Conservation (phyloP, 352 stramenopile genomes). For the Pilasporangium apinafurcum region DNA sequence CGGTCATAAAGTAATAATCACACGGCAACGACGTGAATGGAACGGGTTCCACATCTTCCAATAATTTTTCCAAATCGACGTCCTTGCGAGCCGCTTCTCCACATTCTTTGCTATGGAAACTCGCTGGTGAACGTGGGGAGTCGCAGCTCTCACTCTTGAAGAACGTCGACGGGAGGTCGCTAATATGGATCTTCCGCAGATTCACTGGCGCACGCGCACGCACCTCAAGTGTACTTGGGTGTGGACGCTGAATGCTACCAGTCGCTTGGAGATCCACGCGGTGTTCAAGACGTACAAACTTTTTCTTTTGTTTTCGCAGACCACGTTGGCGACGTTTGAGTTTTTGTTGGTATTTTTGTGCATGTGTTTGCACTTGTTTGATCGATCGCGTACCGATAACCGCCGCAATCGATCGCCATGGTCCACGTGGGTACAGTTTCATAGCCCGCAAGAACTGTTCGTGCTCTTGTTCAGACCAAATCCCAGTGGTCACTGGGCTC, state of each 20-base stretch:
- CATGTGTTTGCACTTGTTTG: constrained; percentile 81
- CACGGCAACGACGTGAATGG: constrained; percentile 37
- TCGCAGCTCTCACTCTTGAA: constrained; percentile 26
- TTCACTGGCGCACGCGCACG: no score
- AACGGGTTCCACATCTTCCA: constrained; percentile 36
- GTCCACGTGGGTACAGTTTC: constrained; percentile 69
- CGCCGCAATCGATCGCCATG: constrained; percentile 68
- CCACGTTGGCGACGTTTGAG: constrained; percentile 71
- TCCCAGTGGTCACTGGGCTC: constrained; percentile 41
- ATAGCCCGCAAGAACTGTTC: constrained; percentile 79
- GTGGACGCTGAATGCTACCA: constrained; percentile 66
- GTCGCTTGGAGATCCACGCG: constrained; percentile 58
- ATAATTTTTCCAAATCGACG: constrained; percentile 19
- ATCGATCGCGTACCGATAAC: constrained; percentile 75
- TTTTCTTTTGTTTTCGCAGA: constrained; percentile 83
- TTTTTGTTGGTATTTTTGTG: constrained; percentile 86
- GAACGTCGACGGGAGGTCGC: no score
- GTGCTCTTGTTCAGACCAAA: constrained; percentile 75
- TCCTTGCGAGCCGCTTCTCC: neutral
- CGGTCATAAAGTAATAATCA: constrained; percentile 26
- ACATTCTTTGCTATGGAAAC: constrained; percentile 11
- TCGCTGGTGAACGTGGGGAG: constrained; percentile 37
- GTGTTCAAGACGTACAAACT: constrained; percentile 66
- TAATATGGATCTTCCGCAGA: no score
- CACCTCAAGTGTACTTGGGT: no score